Evolutionary conservation across 202 grass and related monocot species (phyloP).

Genomic region (Brachypodium distachyon): DNA sequence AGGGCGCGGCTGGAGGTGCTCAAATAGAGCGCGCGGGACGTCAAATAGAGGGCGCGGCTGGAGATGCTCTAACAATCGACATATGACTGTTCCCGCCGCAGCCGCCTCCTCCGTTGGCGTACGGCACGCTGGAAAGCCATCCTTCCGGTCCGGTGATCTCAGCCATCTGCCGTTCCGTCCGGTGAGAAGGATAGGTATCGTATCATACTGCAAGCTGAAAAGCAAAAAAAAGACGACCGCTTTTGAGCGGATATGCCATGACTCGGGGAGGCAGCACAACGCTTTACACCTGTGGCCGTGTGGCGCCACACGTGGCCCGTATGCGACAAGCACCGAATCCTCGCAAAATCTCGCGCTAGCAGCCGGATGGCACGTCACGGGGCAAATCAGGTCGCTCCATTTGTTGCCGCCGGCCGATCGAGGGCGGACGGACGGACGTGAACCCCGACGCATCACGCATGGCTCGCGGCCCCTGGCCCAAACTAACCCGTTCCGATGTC

Average conservation of each 20-base stretch:
- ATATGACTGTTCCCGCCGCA: no score
- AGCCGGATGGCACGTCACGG: constrained; percentile 1
- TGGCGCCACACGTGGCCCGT: constrained; percentile 24
- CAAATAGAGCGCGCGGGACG: no score
- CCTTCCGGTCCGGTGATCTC: neutral
- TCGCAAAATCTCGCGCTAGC: neutral
- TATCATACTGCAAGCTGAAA: neutral
- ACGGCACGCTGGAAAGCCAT: no score
- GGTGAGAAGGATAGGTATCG: neutral
- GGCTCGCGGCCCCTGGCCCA: neutral
- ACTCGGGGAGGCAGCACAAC: neutral
- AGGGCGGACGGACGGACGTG: no score
- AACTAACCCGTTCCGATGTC: neutral
- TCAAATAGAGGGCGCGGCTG: no score
- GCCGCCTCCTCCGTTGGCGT: no score
- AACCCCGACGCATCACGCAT: neutral
- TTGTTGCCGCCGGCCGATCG: constrained; percentile 27
- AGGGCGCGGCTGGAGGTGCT: no score
- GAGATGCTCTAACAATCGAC: no score
- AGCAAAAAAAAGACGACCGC: neutral
- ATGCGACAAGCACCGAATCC: constrained; percentile 26
- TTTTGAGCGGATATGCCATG: constrained; percentile 9
- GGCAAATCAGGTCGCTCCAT: constrained; percentile 27
- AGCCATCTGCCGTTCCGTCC: neutral
- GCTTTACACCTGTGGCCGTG: neutral